phyloP scores from a whole-genome alignment of 257 asterid species.

The Solanum ahanhuiri region DNA sequence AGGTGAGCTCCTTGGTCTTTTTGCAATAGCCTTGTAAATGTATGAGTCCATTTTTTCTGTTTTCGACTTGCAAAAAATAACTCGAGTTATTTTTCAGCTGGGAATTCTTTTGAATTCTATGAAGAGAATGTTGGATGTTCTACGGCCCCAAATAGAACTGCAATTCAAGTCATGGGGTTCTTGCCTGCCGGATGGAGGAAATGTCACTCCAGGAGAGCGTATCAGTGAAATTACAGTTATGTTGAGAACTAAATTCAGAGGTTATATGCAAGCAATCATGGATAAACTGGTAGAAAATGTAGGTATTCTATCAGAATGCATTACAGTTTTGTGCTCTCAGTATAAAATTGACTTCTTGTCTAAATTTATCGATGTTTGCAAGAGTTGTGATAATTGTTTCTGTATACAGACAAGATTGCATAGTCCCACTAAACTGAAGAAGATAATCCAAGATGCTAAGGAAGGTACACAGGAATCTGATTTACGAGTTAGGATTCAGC shows the following conservation, averaged over 20 bases:
- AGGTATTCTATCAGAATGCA: slow-evolving; percentile 11
- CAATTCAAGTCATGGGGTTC: slow-evolving; percentile 76
- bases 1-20: slow-evolving; percentile 22
- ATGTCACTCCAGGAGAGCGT: slow-evolving; percentile 56
- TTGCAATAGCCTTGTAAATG: not conserved
- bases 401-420: slow-evolving; percentile 61
- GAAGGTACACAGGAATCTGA: slow-evolving; percentile 66
- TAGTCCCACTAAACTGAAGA: slow-evolving; percentile 66
- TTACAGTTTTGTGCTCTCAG: not conserved
- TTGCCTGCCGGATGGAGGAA: slow-evolving; percentile 63
- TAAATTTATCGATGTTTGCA: not conserved
- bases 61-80: not conserved
- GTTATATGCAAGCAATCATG: slow-evolving; percentile 61
- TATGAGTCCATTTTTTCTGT: not conserved
- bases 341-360: not conserved
- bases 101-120: slow-evolving; percentile 75
- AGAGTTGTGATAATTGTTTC: not conserved
- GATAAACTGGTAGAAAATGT: slow-evolving; percentile 89
- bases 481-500: slow-evolving; percentile 54
- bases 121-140: slow-evolving; percentile 76
- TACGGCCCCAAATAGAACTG: slow-evolving; percentile 60
- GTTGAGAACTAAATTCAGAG: slow-evolving; percentile 77
- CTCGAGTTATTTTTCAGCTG: slow-evolving; percentile 37
- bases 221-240: slow-evolving; percentile 81
- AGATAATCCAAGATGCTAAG: slow-evolving; percentile 71